These are phyloP conservation scores for Musa acuminata DNA, from an alignment of 176 grass and related monocot species.

Conservation along the genomic window DNA sequence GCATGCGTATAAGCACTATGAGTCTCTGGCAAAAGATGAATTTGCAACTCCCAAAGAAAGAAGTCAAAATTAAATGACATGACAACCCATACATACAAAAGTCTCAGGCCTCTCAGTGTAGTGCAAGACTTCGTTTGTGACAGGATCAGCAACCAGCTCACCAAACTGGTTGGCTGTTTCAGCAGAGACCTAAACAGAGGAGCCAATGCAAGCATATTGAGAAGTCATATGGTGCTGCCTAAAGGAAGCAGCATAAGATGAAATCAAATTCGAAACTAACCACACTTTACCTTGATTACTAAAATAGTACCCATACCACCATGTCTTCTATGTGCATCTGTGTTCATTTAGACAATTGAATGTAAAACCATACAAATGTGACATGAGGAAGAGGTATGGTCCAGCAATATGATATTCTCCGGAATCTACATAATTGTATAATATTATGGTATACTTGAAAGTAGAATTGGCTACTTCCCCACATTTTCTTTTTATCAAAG, in stretches of 20 bases:
- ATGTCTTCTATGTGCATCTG: constrained; percentile 93
- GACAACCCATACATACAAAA: constrained; percentile 53
- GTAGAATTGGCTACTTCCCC: too few relatives aligned
- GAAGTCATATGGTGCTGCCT: too few relatives aligned
- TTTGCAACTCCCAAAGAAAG: background rate
- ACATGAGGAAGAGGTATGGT: background rate
- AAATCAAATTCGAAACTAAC: background rate
- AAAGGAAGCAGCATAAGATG: background rate
- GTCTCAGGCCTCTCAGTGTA: constrained; percentile 93
- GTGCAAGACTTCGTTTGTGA: constrained; percentile 85
- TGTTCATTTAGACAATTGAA: constrained; percentile 24
- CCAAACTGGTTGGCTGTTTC: constrained; percentile 91
- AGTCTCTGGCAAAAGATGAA: too few relatives aligned
- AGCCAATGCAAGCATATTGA: background rate
- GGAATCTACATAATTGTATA: too few relatives aligned
- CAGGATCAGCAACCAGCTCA: constrained; percentile 86
- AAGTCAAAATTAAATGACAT: too few relatives aligned
- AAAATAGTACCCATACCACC: constrained; percentile 89
- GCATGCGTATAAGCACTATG: too few relatives aligned
- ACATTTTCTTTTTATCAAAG: too few relatives aligned
- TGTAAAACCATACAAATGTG: constrained; percentile 3
- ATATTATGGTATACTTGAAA: too few relatives aligned
- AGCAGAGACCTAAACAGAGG: constrained; percentile 58
- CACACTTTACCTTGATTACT: constrained; percentile 64
- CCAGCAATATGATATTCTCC: too few relatives aligned